A percentile compares a stretch with the other conserved stretches of the same genome.
Conservation (phyloP, 2,329 filamentous ascomycete species). For the Pyricularia sp. region DNA sequence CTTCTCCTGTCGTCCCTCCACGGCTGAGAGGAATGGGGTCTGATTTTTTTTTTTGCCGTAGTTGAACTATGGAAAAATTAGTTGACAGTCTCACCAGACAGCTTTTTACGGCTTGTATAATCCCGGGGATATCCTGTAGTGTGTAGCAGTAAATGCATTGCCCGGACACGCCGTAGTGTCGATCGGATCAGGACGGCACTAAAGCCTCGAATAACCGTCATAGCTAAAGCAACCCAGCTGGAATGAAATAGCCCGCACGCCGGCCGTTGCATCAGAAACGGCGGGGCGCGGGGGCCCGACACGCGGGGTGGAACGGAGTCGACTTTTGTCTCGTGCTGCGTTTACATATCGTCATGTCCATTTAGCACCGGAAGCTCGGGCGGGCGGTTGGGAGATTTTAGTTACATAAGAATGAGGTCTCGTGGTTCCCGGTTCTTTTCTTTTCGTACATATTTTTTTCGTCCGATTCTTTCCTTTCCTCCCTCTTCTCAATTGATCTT, state of each 20-base stretch:
- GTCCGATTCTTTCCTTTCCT: background rate
- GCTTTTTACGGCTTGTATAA: too few relatives aligned
- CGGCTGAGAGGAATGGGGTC: background rate
- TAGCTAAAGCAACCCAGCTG: background rate
- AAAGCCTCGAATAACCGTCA: background rate
- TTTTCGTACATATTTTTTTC: background rate
- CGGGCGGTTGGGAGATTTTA: background rate
- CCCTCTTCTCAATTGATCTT: background rate
- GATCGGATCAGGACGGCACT: background rate
- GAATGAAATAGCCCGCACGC: background rate
- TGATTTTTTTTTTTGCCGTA: background rate
- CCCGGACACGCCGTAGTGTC: background rate
- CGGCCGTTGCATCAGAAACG: background rate
- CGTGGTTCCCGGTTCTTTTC: background rate
- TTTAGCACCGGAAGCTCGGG: background rate
- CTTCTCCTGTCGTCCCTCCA: background rate
- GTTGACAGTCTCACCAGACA: background rate
- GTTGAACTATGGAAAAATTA: background rate
- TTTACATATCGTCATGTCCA: background rate
- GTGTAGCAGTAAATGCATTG: background rate
- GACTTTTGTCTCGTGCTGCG: background rate
- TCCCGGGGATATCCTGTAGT: background rate
- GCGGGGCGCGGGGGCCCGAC: background rate
- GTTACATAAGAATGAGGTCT: background rate
- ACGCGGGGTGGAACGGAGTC: background rate